Evolutionary conservation across 2,329 filamentous ascomycete genomes (phyloP).

Genomic region (Trichoderma sp.): DNA sequence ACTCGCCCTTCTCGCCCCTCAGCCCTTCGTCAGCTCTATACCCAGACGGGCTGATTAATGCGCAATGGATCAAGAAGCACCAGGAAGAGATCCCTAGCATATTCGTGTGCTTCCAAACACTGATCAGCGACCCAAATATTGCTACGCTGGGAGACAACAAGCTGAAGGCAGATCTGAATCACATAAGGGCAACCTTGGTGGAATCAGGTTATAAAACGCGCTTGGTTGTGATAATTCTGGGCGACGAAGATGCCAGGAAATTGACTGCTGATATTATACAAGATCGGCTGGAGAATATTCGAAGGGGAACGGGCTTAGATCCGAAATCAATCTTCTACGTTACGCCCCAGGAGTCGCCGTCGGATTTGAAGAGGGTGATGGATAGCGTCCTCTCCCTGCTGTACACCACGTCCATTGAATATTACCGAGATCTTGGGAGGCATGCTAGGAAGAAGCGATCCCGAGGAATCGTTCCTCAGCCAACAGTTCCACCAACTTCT

Average conservation of each 20-base stretch:
- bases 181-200: constrained; percentile 68
- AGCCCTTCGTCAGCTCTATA: constrained; percentile 82
- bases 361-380: constrained; percentile 74
- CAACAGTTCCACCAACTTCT: constrained; percentile 78
- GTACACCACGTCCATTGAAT: constrained; percentile 78
- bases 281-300: constrained; percentile 77
- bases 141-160: constrained; percentile 83
- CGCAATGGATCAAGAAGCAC: constrained; percentile 86
- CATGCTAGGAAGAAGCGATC: constrained; percentile 87
- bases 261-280: constrained; percentile 66
- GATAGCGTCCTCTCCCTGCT: constrained; percentile 73
- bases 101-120: constrained; percentile 78
- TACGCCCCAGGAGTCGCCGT: constrained; percentile 70
- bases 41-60: constrained; percentile 84
- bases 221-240: constrained; percentile 67
- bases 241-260: constrained; percentile 36
- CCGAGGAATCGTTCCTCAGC: constrained; percentile 75
- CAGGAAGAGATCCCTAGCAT: constrained; percentile 81
- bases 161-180: constrained; percentile 84
- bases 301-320: constrained; percentile 78
- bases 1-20: constrained; percentile 90
- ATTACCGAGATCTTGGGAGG: constrained; percentile 92
- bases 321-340: constrained; percentile 85
- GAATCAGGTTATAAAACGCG: constrained; percentile 77
- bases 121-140: constrained; percentile 72